Base-by-base conservation (phyloP, 2,329 filamentous ascomycete genomes). In the Sphaerostilbella broomeana region DNA sequence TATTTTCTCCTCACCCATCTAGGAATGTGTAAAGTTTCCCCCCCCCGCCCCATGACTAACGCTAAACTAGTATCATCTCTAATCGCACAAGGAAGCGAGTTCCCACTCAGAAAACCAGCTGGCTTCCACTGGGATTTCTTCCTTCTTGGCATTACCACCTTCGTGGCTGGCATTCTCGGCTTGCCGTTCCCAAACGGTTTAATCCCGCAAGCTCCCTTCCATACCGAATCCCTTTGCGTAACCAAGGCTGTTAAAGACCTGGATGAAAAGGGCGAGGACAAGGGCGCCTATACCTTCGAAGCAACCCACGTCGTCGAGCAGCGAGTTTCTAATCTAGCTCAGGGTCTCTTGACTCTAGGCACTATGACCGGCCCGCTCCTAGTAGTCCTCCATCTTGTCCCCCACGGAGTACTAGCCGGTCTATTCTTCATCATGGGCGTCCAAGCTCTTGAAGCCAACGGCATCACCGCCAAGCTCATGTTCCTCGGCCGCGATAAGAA, bases 61-160 rank as follows among this genome's bases (percentile, higher is more conserved):
- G 22, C 10, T 13, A 9, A 13, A 4, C 8, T 45, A 85, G 84
- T 89, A 2, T 89, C 84, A 0, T 87, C 84, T 5, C 73, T 90
- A 20, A 89, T 89, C 38, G 83, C 84, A 9, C 85, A 90, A 56
- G 86, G 84, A 35, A 88, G 82, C 46, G 84, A 90, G 54, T 90
- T 87, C 47, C 85, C 85, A 2, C 75, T 90, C 9, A 73, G 76
- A 16, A 90, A 90, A 54, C 85, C 86, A 3, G 83, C 85, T 30
- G 85, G 85, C 11, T 90, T 90, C 55, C 85, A 90, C 62, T 90
- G 85, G 85, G 85, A 90, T 51, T 60, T 90, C 26, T 89, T 88
- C 63, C 75, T 90, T 20, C 77, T 90, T 1, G 86, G 86, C 4
- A 65, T 86, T 19, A 89, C 84, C 1, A 89, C 85, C 0, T 83